Base-by-base conservation (phyloP, 306 rosid species). In the Castanospermum australe region DNA sequence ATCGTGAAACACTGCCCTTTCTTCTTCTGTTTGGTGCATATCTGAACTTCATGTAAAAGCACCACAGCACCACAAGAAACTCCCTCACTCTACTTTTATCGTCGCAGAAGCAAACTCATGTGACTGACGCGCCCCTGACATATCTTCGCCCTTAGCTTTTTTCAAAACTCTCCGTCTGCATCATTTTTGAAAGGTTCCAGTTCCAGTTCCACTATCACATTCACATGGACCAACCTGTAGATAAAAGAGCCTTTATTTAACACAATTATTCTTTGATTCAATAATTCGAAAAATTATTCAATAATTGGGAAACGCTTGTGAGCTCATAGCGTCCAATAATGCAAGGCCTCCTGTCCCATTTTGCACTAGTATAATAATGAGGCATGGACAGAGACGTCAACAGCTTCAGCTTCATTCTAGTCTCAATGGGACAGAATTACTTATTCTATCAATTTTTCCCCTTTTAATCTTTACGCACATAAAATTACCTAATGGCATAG, bases 171-270 rank as follows among this genome's bases (percentile, higher is more conserved):
- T 71, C 36, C 72, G 17, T 67, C 48, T 78, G 82, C 41, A 35
- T 73, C 67, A 72, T 57, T 77, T 85, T 72, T 85, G 25, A 63
- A 84, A 59, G 70, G 80, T 69, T 81, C 80, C 86, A 73, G 62
- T 62, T 21, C 51, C 84, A 89, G 80, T 69, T 81, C 80, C 86
- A 73, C 69, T 62, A 32, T 61, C 84, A 89, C 97, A 86, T 90
- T 61, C 84, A 89, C 97, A 86, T 90, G 97, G 94, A 86, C 87
- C 97, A 82, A 80, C 87, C 86, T 86, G 87, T 62, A 69, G 77
- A 77, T 39, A 72, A 83, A 56, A 21, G 15, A 25, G n/a, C 56
- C 59, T 52, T 73, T 81, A 56, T 60, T 52, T 62, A 81, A 22
- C 51, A n/a, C 76, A 77, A 71, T 77, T 78, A 81, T 85, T 87